Base-by-base conservation (phyloP, 371 early-diverging fungal species). In the Zychaea mexicana region DNA sequence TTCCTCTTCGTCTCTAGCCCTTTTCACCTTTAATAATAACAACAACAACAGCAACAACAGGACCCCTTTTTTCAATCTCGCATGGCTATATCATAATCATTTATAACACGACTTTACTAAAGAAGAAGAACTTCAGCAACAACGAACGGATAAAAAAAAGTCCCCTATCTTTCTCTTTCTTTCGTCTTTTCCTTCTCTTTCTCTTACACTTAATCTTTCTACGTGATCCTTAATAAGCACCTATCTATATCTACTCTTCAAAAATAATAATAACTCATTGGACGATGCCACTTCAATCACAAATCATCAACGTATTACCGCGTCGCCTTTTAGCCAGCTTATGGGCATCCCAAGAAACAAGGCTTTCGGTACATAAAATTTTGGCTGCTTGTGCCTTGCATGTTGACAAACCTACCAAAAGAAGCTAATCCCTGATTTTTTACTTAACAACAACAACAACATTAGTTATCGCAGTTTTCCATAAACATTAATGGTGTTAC, bases 331-430 rank as follows among this genome's bases (percentile, higher is more conserved):
- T 79, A 26, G 72, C 76, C 49, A 58, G 59, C 12, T 59, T 79
- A 21, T 79, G 79, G 79, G 72, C 79, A 27, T 66, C 72, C 6
- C 70, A 72, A n/a, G 79, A 79, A 58, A 79, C 79, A 27, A 68
- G 79, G 10, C 63, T 79, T 32, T 74, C 79, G 59, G 72, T 79
- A 74, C 72, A 59, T 53, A 26, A 22, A 10, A 26, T 24, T 55
- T 22, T 52, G n/a, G n/a, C n/a, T n/a, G n/a, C n/a, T n/a, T n/a
- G n/a, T 0, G 21, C 22, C 56, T 33, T 42, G 47, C 47, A 19
- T 21, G 19, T 57, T 33, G 47, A 56, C 15, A 38, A 13, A 26
- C 32, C 27, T 30, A 27, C 59, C 59, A 58, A 26, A 42, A 17
- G n/a, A 7, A 58, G 28, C n/a, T 39, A 26, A 30, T 15, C n/a